phyloP scores from a whole-genome alignment of 2,329 filamentous ascomycete genomes.

The Fonsecaea pugnacius region DNA sequence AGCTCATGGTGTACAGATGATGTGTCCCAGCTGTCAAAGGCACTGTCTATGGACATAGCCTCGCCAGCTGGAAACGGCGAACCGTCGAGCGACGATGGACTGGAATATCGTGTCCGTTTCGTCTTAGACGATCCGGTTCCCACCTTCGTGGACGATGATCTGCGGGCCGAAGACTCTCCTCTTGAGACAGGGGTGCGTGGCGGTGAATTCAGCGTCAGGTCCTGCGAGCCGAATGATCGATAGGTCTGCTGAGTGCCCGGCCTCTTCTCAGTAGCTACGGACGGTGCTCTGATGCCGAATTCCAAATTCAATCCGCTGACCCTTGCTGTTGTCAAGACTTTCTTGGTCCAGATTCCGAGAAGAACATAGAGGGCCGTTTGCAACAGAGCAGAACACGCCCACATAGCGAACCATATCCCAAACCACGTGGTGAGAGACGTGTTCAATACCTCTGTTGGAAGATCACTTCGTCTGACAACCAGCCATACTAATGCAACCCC shows the following conservation, averaged over 20 bases:
- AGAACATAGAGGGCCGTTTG: conserved; percentile 30
- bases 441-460: conserved; percentile 25
- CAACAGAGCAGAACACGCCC: conserved; percentile 26
- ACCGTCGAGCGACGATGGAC: conserved; percentile 34
- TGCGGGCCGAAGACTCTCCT: conserved; percentile 21
- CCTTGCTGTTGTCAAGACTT: conserved; percentile 26
- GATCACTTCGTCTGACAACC: conserved; percentile 20
- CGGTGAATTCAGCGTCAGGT: conserved; percentile 34
- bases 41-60: conserved; percentile 32
- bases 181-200: conserved; percentile 35
- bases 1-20: conserved; percentile 36
- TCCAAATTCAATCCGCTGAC: conserved; percentile 28
- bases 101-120: conserved; percentile 32
- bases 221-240: conserved; percentile 35
- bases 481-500: conserved; percentile 35
- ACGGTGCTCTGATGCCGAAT: conserved; percentile 31
- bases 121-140: conserved; percentile 29
- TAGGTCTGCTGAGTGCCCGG: conserved; percentile 25
- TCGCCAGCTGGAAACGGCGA: conserved; percentile 33
- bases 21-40: conserved; percentile 38
- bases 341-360: conserved; percentile 30
- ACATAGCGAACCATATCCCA: conserved; percentile 33
- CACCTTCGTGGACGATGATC: conserved; percentile 33
- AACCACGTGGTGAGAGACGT: conserved; percentile 24
- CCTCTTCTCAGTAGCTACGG: conserved; percentile 18